Evolutionary conservation across 768 basidiomycete species (phyloP).

Genomic region (Russula lepida): DNA sequence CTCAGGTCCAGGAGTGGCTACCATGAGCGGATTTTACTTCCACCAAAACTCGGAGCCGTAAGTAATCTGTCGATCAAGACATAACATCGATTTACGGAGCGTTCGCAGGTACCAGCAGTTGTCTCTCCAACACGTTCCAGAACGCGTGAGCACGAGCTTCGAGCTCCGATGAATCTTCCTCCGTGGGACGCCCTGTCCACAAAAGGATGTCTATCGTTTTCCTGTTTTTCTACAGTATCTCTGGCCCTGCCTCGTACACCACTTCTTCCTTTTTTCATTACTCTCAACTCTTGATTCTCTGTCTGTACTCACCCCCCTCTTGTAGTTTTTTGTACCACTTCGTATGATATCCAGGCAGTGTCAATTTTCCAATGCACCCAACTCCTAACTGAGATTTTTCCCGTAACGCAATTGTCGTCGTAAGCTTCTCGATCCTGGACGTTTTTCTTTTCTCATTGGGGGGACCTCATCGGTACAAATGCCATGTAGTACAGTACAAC

Average conservation of each 20-base stretch:
- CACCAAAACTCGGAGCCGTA: constrained; percentile 90
- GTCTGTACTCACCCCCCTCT: constrained; percentile 16
- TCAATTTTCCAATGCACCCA: constrained; percentile 10
- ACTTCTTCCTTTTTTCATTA: neutral
- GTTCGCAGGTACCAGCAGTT: constrained; percentile 75
- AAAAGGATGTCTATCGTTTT: neutral
- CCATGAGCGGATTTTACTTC: constrained; percentile 89
- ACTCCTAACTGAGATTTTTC: neutral
- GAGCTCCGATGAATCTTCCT: constrained; percentile 61
- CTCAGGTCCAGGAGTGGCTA: constrained; percentile 45
- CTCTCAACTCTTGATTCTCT: neutral
- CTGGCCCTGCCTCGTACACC: neutral
- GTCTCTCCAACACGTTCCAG: constrained; percentile 70
- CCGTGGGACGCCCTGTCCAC: neutral
- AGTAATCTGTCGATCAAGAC: constrained; percentile 25
- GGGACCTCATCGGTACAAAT: neutral
- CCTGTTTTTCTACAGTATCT: neutral
- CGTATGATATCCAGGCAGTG: constrained; percentile 18
- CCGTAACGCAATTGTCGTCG: neutral
- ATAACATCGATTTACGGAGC: constrained; percentile 3
- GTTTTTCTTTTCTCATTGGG: neutral
- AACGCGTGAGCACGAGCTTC: constrained; percentile 65
- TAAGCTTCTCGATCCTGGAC: neutral
- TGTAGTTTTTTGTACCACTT: constrained; percentile 16
- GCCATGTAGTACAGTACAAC: neutral